Evolutionary conservation across 1,284 basidiomycete genomes (phyloP).

Genomic region (Phlebopus sp.): DNA sequence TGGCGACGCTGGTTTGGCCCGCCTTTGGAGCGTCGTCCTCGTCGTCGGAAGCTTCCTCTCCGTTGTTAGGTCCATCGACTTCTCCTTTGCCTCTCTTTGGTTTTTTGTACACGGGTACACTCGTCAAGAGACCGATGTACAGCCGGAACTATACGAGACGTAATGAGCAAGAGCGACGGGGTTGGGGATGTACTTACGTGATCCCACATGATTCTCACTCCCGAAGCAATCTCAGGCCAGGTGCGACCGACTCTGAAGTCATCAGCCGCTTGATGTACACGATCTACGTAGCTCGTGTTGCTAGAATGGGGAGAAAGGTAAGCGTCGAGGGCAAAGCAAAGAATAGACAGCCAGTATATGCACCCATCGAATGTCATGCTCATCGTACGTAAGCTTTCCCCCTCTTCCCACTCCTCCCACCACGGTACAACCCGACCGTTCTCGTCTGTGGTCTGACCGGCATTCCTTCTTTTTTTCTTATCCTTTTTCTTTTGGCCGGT

Average conservation of each 20-base stretch:
- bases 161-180: background rate
- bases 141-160: conserved; percentile 22
- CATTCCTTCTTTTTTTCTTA: conserved; percentile 25
- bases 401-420: conserved; percentile 51
- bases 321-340: background rate
- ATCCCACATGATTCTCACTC: conserved; percentile 45
- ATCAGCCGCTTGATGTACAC: conserved; percentile 40
- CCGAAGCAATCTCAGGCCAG: conserved; percentile 37
- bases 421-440: conserved; percentile 34
- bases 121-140: conserved; percentile 27
- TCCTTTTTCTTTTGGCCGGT: conserved; percentile 30
- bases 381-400: conserved; percentile 33
- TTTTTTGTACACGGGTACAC: conserved; percentile 25
- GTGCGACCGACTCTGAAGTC: conserved; percentile 44
- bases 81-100: conserved; percentile 16
- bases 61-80: conserved; percentile 22
- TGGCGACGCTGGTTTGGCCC: conserved; percentile 15
- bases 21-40: conserved; percentile 25
- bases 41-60: conserved; percentile 23
- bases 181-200: conserved; percentile 31
- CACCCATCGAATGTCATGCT: conserved; percentile 36
- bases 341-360: conserved; percentile 3
- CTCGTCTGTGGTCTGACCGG: conserved; percentile 24
- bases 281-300: conserved; percentile 32
- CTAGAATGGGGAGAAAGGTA: conserved; percentile 24